Base-by-base conservation (phyloP, 352 stramenopile species). In the Phytophthora agathidicida region DNA sequence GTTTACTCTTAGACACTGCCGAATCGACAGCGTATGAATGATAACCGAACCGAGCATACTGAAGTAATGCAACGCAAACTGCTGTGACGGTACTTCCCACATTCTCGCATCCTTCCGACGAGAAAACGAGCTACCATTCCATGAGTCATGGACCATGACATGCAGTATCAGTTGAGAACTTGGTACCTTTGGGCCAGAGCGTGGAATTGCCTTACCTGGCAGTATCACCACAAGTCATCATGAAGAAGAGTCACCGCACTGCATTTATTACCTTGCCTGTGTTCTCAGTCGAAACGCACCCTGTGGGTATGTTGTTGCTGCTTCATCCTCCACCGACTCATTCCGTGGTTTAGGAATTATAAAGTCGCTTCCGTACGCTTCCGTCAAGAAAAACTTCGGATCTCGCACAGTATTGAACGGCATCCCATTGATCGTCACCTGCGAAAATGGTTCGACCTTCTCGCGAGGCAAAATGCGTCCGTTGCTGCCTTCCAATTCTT, bases 401-500 rank as follows among this genome's bases (percentile, higher is more conserved):
- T 79, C 70, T 0, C 24, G 28, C 28, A 79, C 48, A 27, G 70
- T 75, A 26, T 79, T 56, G 27, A 73, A 73, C 10, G 37, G 11
- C 10, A 72, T 38, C 11, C 66, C 60, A 11, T 75, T 75, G 30
- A 78, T 48, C 4, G n/a, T 38, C 13, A 71, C 61, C 11, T 45
- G 19, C 23, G 38, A 47, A 27, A 60, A 68, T 1, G 70, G 65
- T 47, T 41, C 41, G 1, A 75, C 41, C n/a, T 65, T 60, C 5
- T 68, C 28, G 7, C 57, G 33, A 1, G 49, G 55, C 17, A 65
- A 33, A 35, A 51, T 41, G 7, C 33, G 14, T 20, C 33, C 26
- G 13, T 67, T 56, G 16, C 30, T 47, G 30, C 51, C 57, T 30
- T 71, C 36, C 43, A 79, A 46, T 13, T 55, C 52, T 26, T 56